A percentile compares a stretch with the other conserved stretches of the same genome.
These are phyloP conservation scores for Syzygium malaccense DNA, from an alignment of 441 rosid genomes.

Conservation along the genomic window DNA sequence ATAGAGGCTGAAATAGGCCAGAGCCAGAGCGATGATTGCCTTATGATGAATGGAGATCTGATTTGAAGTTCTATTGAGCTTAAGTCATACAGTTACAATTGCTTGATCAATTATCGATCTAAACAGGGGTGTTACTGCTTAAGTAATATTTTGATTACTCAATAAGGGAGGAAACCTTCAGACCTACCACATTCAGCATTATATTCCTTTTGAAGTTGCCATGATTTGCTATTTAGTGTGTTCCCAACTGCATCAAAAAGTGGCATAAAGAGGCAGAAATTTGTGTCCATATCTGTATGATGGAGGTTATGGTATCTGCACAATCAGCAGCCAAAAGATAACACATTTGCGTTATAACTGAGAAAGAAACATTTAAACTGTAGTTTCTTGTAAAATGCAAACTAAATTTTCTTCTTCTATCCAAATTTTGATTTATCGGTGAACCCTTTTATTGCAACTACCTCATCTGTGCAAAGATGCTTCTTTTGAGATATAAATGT, in stretches of 20 bases:
- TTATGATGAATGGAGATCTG: background rate
- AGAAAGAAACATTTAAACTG: background rate
- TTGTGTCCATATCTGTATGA: constrained; percentile 71
- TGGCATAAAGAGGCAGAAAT: constrained; percentile 97
- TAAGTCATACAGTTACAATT: background rate
- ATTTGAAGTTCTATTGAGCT: background rate
- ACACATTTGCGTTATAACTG: background rate
- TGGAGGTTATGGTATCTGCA: constrained; percentile 79
- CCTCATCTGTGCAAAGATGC: background rate
- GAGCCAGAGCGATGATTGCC: background rate
- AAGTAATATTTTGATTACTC: background rate
- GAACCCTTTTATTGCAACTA: background rate
- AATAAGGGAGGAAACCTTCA: background rate
- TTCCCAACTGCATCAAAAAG: constrained; percentile 70
- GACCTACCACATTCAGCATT: constrained; percentile 20
- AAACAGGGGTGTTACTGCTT: background rate
- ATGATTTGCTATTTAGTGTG: constrained; percentile 58
- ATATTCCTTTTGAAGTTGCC: constrained; percentile 59
- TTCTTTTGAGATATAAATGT: background rate
- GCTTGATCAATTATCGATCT: background rate
- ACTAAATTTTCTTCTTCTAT: background rate
- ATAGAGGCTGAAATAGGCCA: background rate
- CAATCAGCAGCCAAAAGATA: background rate
- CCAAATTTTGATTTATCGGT: background rate
- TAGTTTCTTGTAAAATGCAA: background rate